Evolutionary conservation across 768 basidiomycete genomes (phyloP).

Genomic region (Tricholoma furcatifolium): DNA sequence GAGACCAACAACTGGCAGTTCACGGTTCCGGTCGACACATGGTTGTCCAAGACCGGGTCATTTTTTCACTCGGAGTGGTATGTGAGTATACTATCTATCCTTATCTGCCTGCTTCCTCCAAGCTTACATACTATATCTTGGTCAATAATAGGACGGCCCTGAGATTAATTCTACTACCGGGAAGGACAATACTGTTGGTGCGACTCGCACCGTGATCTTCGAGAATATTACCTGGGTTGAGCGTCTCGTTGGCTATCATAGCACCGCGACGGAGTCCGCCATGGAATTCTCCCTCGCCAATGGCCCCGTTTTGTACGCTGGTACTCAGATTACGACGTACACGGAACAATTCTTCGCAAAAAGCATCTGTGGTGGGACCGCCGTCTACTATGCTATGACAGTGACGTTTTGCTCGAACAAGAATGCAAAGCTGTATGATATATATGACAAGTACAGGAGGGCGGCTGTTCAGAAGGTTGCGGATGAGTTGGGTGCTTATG

Average conservation of each 20-base stretch:
- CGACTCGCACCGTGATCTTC: background rate
- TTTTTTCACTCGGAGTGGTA: constrained; percentile 11
- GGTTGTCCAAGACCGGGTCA: constrained; percentile 5
- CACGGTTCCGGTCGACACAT: background rate
- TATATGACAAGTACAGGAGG: background rate
- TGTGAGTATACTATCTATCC: constrained; percentile 1
- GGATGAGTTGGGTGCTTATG: background rate
- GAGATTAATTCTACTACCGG: background rate
- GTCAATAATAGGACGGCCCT: no score
- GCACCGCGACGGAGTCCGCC: background rate
- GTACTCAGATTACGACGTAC: background rate
- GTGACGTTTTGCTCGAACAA: constrained; percentile 1
- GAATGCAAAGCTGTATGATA: background rate
- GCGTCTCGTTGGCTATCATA: background rate
- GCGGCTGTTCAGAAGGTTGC: background rate
- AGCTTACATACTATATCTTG: no score
- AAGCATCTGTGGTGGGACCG: constrained; percentile 7
- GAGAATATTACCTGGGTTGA: background rate
- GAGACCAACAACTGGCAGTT: constrained; percentile 3
- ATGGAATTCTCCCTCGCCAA: background rate
- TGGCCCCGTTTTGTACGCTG: background rate
- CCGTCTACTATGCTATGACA: constrained; percentile 3
- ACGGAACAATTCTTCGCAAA: background rate
- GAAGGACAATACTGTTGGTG: constrained; percentile 4
- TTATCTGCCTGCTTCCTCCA: no score